A percentile compares a stretch with the other conserved stretches of the same genome.
phyloP scores from a whole-genome alignment of 2,329 filamentous ascomycete genomes.

The Calycina herbarum region DNA sequence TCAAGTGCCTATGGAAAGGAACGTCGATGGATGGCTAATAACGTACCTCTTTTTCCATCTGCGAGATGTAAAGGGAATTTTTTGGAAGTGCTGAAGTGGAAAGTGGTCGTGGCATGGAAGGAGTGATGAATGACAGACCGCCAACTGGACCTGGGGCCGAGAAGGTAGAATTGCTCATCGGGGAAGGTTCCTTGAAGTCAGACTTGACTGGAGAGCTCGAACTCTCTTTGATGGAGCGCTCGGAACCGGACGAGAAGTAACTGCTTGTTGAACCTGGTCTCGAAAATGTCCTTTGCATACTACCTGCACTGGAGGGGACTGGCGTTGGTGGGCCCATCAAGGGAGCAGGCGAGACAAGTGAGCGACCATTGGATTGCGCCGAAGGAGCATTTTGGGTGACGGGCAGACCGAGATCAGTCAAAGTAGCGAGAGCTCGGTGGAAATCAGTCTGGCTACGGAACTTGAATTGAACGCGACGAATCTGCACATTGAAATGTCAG shows the following conservation, averaged over 20 bases:
- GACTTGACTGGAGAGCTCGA: background rate
- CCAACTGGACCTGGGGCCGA: constrained; percentile 12
- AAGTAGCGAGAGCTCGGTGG: constrained; percentile 27
- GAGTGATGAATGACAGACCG: background rate
- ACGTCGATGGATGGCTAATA: too few relatives aligned
- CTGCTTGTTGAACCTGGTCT: constrained; percentile 10
- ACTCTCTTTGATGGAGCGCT: background rate
- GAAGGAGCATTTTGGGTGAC: constrained; percentile 28
- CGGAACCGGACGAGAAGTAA: background rate
- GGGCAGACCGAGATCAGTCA: constrained; percentile 38
- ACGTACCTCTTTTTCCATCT: constrained; percentile 26
- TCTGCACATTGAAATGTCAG: constrained; percentile 30
- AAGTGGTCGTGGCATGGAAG: constrained; percentile 12
- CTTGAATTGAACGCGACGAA: constrained; percentile 46
- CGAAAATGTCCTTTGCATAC: constrained; percentile 4
- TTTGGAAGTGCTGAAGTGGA: constrained; percentile 14
- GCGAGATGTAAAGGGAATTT: constrained; percentile 21
- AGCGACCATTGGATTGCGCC: constrained; percentile 2
- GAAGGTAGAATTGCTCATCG: constrained; percentile 19
- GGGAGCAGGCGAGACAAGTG: constrained; percentile 19
- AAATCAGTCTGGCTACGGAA: constrained; percentile 43
- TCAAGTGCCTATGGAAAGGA: background rate
- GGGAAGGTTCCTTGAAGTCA: constrained; percentile 12
- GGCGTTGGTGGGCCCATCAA: constrained; percentile 12
- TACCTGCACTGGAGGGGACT: constrained; percentile 8